A percentile compares a stretch with the other conserved stretches of the same genome.
These are phyloP conservation scores for Globisporangium polare DNA, from an alignment of 352 stramenopile species.

Conservation along the genomic window DNA sequence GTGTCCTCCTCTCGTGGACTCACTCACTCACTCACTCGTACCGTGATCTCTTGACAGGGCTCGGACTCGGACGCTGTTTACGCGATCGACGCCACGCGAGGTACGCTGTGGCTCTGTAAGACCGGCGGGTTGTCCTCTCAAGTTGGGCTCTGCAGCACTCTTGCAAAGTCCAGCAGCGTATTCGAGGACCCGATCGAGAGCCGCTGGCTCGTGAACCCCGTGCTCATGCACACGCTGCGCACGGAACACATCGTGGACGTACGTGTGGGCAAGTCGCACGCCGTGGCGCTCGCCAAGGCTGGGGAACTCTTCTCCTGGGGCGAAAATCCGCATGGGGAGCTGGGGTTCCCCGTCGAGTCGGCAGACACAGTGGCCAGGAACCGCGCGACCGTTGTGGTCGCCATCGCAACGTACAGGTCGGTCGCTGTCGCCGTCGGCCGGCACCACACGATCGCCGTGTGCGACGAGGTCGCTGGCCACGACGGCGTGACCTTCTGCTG, in stretches of 20 bases:
- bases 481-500: conserved; percentile 68
- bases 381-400: conserved; percentile 42
- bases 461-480: conserved; percentile 57
- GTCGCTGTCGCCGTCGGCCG: conserved; percentile 53
- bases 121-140: conserved; percentile 63
- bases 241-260: conserved; percentile 55
- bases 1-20: background rate
- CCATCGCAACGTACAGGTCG: conserved; percentile 56
- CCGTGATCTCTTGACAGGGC: conserved; percentile 22
- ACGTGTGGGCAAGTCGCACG: conserved; percentile 47
- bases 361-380: conserved; percentile 49
- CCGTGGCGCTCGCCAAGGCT: conserved; percentile 69
- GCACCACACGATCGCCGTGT: conserved; percentile 64
- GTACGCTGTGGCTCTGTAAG: conserved; percentile 68
- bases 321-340: conserved; percentile 88
- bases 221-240: conserved; percentile 61
- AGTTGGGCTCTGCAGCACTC: conserved; percentile 51
- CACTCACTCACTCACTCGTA: background rate
- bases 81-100: conserved; percentile 46
- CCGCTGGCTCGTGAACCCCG: conserved; percentile 66
- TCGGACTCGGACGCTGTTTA: conserved; percentile 72
- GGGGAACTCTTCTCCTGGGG: conserved; percentile 94
- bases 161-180: background rate
- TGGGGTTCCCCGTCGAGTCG: conserved; percentile 46
- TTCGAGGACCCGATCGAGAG: conserved; percentile 53